Evolutionary conservation across 768 basidiomycete genomes (phyloP).

Genomic region (Cyathus striatus): DNA sequence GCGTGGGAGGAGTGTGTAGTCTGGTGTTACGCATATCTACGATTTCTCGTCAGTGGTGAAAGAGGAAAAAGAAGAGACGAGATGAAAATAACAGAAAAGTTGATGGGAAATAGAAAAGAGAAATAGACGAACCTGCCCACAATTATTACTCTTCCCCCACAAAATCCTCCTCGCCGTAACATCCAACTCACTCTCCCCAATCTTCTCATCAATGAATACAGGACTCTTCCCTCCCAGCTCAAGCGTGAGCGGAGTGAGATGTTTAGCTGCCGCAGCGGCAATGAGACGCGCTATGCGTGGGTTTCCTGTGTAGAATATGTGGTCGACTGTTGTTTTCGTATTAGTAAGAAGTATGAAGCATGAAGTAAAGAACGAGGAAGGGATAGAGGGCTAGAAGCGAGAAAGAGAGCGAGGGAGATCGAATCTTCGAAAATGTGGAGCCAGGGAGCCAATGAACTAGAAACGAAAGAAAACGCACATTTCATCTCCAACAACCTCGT

Average conservation of each 20-base stretch:
- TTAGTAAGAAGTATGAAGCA: slow-evolving; percentile 2
- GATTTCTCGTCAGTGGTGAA: no score
- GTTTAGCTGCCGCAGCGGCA: slow-evolving; percentile 45
- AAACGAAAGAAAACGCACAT: slow-evolving; percentile 1
- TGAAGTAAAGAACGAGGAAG: not conserved
- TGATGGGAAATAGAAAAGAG: slow-evolving; percentile 8
- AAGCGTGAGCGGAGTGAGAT: slow-evolving; percentile 50
- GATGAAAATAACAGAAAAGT: slow-evolving; percentile 26
- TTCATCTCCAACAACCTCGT: slow-evolving; percentile 8
- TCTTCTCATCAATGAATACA: slow-evolving; percentile 31
- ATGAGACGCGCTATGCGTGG: slow-evolving; percentile 42
- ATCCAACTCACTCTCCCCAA: slow-evolving; percentile 31
- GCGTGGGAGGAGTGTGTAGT: slow-evolving; percentile 35
- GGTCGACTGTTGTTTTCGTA: slow-evolving; percentile 28
- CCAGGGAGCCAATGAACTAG: slow-evolving; percentile 2
- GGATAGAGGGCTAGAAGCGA: no score
- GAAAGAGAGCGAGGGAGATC: not conserved
- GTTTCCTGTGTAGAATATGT: slow-evolving; percentile 44
- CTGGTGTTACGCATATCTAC: slow-evolving; percentile 57
- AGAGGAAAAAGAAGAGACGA: no score
- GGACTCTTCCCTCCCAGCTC: slow-evolving; percentile 53
- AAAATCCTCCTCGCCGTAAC: slow-evolving; percentile 60
- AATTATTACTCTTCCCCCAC: slow-evolving; percentile 61
- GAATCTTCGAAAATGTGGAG: not conserved
- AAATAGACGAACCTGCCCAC: slow-evolving; percentile 45